Percentiles rank a stretch among this genome's conserved stretches.
Conservation (phyloP, 805 yeast genomes). For the Yamadazyma akitaensis region DNA sequence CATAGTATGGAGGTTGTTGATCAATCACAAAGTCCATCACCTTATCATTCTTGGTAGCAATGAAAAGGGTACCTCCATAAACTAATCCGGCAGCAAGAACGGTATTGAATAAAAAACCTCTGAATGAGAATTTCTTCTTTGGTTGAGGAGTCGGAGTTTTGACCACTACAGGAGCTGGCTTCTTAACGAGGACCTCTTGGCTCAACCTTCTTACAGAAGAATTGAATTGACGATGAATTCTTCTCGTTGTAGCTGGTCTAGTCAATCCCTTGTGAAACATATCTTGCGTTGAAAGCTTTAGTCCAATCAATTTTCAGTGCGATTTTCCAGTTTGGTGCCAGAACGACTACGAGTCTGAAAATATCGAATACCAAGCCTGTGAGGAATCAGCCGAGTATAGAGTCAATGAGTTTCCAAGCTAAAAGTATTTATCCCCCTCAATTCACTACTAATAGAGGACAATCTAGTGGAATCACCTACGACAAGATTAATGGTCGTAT, state of each 20-base stretch:
- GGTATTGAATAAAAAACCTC: constrained; percentile 29
- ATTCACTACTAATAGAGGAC: constrained; percentile 74
- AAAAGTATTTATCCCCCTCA: constrained; percentile 59
- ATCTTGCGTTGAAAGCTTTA: neutral
- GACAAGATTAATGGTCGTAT: constrained; percentile 66
- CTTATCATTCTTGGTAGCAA: constrained; percentile 41
- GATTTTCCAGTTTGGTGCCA: neutral
- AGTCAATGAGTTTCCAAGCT: constrained; percentile 29
- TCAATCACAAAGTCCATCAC: constrained; percentile 45
- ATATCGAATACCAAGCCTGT: neutral
- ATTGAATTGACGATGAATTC: neutral
- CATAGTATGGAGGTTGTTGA: constrained; percentile 41
- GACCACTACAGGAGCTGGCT: neutral
- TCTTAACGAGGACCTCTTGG: neutral
- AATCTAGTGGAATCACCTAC: constrained; percentile 69
- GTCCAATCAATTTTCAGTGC: constrained; percentile 8
- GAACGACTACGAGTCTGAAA: neutral
- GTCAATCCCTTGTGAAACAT: neutral
- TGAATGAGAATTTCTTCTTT: constrained; percentile 27
- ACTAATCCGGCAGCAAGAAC: constrained; percentile 24
- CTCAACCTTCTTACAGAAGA: neutral
- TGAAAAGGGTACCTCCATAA: constrained; percentile 39
- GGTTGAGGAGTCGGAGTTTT: constrained; percentile 3
- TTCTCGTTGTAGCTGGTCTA: neutral
- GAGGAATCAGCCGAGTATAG: neutral